Base-by-base conservation (phyloP, 2,329 filamentous ascomycete species). In the Cladosporium sp. region DNA sequence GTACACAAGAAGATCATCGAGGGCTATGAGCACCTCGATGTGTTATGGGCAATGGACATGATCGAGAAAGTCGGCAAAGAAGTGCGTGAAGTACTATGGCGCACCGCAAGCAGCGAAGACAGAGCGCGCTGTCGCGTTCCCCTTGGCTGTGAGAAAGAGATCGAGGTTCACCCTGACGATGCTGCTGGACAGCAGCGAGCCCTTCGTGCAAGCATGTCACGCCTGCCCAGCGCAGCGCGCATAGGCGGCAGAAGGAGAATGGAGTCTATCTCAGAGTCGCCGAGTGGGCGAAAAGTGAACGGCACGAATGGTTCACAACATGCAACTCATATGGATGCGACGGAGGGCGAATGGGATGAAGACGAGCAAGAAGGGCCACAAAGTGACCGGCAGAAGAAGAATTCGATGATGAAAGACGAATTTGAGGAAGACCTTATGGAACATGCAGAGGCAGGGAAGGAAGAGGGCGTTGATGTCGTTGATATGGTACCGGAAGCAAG, bases 11-110 rank as follows among this genome's bases (percentile, higher is more conserved):
- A 90, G 69, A 78, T 95, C 20, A 88, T 97, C 42, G 85, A 90
- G 2, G 90, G 88, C 47, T 96, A 96, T 70, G 93, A 97, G 75
- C 93, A 97, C 73, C 80, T 97, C 4, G 93, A 97, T 74, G 90
- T 97, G 1, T 85, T 97, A 36, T 97, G 93, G 93, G 91, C 92
- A 0, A 90, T 97, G 79, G 91, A 97, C 68, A 85, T 86, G 0
- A 84, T 91, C 15, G 86, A 93, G 48, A 83, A 93, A 70, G 89
- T 97, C 0, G 94, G 92, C 4, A 80, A 78, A 57, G 92, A 96
- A 74, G 77, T 97, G 0, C 82, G 85, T 28, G 87, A 93, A 66
- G 87, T 95, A 13, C 73, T 97, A 12, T 97, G 92, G 92, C 86
- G 86, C 72, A 96, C 90, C 1, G 78, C 80, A 56, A 72, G 78